These are phyloP conservation scores for Thielaviopsis ethacetica DNA, from an alignment of 2,329 filamentous ascomycete species.

Conservation along the genomic window DNA sequence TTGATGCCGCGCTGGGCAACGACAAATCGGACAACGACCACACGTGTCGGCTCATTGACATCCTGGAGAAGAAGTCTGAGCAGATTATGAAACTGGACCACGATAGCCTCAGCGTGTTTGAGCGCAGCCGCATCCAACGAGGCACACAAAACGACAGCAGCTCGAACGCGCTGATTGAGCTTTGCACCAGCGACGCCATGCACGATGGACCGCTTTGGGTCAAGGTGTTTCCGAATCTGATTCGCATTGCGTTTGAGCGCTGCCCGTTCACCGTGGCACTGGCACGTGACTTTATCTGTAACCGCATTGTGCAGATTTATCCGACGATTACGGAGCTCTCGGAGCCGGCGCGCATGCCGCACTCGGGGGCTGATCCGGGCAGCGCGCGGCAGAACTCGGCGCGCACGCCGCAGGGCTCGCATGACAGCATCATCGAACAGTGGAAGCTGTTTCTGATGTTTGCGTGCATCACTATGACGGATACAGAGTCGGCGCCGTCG, in stretches of 20 bases:
- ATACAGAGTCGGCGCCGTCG: slow-evolving; percentile 46
- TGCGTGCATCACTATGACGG: slow-evolving; percentile 86
- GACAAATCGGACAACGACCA: not conserved
- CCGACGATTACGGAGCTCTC: slow-evolving; percentile 64
- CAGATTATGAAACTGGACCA: slow-evolving; percentile 85
- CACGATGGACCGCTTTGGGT: slow-evolving; percentile 95
- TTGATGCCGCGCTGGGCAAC: slow-evolving; percentile 76
- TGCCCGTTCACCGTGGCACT: slow-evolving; percentile 86
- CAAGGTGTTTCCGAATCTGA: slow-evolving; percentile 91
- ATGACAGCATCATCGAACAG: slow-evolving; percentile 83
- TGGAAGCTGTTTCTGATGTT: slow-evolving; percentile 98
- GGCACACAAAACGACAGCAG: slow-evolving; percentile 73
- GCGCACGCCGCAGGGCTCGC: slow-evolving; percentile 52
- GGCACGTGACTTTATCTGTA: slow-evolving; percentile 81
- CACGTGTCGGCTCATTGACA: slow-evolving; percentile 66
- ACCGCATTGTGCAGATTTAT: slow-evolving; percentile 85
- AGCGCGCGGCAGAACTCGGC: slow-evolving; percentile 31
- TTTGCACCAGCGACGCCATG: slow-evolving; percentile 87
- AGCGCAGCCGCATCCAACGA: slow-evolving; percentile 79
- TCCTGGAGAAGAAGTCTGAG: slow-evolving; percentile 78
- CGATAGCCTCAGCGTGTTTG: slow-evolving; percentile 78
- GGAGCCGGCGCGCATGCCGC: slow-evolving; percentile 50
- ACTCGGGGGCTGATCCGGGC: slow-evolving; percentile 43
- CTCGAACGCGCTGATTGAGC: slow-evolving; percentile 74
- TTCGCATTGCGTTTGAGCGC: slow-evolving; percentile 75